These are phyloP conservation scores for Cutaneotrichosporon sp. DNA, from an alignment of 1,284 basidiomycete species.

Conservation along the genomic window DNA sequence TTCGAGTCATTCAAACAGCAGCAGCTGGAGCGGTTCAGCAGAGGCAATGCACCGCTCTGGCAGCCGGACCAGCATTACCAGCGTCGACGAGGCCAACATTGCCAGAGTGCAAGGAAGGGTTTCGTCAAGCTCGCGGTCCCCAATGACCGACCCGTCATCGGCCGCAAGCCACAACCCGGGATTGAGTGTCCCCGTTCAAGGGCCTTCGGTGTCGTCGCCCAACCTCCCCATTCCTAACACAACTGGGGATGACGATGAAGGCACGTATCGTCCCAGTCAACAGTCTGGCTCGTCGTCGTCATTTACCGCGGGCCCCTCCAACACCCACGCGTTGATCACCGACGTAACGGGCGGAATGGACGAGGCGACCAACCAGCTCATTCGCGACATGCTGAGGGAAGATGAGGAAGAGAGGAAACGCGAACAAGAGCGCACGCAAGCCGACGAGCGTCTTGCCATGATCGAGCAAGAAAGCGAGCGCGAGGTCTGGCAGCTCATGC, in stretches of 20 bases:
- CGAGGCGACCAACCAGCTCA: constrained; percentile 18
- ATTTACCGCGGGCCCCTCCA: not conserved
- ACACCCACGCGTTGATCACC: not conserved
- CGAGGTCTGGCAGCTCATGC: constrained; percentile 24
- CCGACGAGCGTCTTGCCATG: constrained; percentile 40
- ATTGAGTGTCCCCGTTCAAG: no score
- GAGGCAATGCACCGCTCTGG: constrained; percentile 26
- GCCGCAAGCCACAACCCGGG: no score
- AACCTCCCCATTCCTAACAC: not conserved
- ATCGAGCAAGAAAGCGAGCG: constrained; percentile 45
- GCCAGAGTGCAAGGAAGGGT: not conserved
- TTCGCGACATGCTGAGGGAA: constrained; percentile 32
- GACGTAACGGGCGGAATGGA: constrained; percentile 1
- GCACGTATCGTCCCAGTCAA: not conserved
- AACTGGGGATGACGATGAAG: constrained; percentile 4
- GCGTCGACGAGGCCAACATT: not conserved
- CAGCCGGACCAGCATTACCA: constrained; percentile 8
- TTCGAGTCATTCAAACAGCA: constrained; percentile 38
- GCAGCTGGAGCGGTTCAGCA: constrained; percentile 39
- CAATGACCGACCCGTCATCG: constrained; percentile 1
- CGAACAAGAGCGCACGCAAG: constrained; percentile 9
- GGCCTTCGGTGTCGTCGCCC: constrained; percentile 6
- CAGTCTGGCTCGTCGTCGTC: not conserved
- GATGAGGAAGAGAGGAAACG: constrained; percentile 29
- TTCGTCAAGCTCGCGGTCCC: not conserved